A percentile compares a stretch with the other conserved stretches of the same genome.
phyloP scores from a whole-genome alignment of 208 protist species.

The Crithidia acanthocephali region DNA sequence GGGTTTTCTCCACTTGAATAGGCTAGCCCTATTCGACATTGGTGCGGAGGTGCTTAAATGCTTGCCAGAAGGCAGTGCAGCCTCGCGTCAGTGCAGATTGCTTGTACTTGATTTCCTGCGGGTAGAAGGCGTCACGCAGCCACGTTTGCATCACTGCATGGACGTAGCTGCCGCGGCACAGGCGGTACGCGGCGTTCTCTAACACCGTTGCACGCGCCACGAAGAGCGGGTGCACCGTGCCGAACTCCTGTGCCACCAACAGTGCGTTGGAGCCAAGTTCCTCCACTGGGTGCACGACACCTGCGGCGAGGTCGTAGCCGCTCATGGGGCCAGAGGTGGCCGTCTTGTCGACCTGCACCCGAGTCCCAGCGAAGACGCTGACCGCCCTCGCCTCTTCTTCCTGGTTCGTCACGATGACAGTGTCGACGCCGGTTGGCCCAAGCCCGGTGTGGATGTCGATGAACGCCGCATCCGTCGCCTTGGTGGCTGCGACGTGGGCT shows the following conservation, averaged over 20 bases:
- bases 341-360: conserved; percentile 38
- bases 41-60: conserved; percentile 27
- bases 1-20: too few species aligned
- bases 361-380: conserved; percentile 43
- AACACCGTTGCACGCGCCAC: conserved; percentile 63
- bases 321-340: conserved; percentile 39
- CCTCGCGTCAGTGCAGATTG: conserved; percentile 48
- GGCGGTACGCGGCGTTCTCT: conserved; percentile 73
- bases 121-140: conserved; percentile 85
- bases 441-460: conserved; percentile 81
- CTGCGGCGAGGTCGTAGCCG: conserved; percentile 51
- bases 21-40: too few species aligned
- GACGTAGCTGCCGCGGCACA: conserved; percentile 62
- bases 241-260: conserved; percentile 76
- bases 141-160: conserved; percentile 75
- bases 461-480: conserved; percentile 52
- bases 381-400: conserved; percentile 28
- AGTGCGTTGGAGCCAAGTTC: conserved; percentile 59
- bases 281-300: conserved; percentile 43
- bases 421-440: conserved; percentile 68
- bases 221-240: conserved; percentile 64
- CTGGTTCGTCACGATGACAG: conserved; percentile 57
- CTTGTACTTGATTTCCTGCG: conserved; percentile 76
- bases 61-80: conserved; percentile 40
- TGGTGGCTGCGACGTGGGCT: conserved; percentile 28